phyloP scores from a whole-genome alignment of 208 protist genomes.

The Wallacemonas sp. region DNA sequence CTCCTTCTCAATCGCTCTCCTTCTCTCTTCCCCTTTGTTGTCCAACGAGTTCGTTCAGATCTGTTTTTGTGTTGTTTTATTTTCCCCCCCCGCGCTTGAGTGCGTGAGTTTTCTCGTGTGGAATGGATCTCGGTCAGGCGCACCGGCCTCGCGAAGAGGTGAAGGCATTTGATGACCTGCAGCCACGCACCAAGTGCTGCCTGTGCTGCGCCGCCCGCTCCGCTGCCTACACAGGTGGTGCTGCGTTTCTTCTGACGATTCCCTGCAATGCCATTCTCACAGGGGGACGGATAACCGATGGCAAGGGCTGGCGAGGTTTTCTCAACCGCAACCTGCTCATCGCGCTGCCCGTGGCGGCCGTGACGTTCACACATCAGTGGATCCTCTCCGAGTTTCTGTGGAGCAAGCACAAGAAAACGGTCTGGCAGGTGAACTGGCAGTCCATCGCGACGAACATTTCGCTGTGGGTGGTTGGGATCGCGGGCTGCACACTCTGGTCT shows the following conservation, averaged over 20 bases:
- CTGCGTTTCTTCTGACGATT: conserved; percentile 51
- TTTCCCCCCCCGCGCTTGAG: too few relatives aligned
- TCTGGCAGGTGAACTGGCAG: conserved; percentile 66
- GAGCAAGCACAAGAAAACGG: conserved; percentile 82
- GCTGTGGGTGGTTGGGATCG: conserved; percentile 40
- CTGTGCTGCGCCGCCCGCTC: conserved; percentile 71
- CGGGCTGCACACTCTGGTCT: conserved; percentile 47
- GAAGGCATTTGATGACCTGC: conserved; percentile 52
- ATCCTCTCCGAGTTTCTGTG: conserved; percentile 84
- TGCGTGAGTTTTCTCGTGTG: neutral
- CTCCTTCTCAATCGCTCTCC: conserved; percentile 1
- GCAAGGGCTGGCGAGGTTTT: conserved; percentile 50
- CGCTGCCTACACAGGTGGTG: conserved; percentile 35
- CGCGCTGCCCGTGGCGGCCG: conserved; percentile 57
- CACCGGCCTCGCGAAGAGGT: conserved; percentile 45
- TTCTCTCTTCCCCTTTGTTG: too few relatives aligned
- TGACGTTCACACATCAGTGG: conserved; percentile 83
- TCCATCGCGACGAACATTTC: conserved; percentile 63
- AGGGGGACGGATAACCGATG: conserved; percentile 48
- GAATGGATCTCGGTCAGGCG: conserved; percentile 72
- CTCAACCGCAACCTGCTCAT: conserved; percentile 65
- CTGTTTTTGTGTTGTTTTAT: too few relatives aligned
- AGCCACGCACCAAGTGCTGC: conserved; percentile 69
- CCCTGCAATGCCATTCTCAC: conserved; percentile 60
- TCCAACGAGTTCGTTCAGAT: too few relatives aligned